Evolutionary conservation across 2,329 filamentous ascomycete species (phyloP).

Genomic region (Apiospora marii): DNA sequence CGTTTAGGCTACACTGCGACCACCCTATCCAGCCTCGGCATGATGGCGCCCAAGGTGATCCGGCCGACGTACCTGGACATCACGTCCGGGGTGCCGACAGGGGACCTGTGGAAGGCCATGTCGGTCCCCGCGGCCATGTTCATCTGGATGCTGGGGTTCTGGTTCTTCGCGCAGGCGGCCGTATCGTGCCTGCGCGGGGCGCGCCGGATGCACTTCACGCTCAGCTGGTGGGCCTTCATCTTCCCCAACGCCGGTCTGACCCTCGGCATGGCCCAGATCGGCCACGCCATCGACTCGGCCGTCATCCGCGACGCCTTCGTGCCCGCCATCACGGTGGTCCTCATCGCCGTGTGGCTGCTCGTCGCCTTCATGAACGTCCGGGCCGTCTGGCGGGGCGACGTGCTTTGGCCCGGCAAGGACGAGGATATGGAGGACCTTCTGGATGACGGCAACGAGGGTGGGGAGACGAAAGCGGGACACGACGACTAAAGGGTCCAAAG

Average conservation of each 20-base stretch:
- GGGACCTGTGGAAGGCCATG: constrained; percentile 49
- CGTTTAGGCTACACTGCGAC: constrained; percentile 50
- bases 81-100: constrained; percentile 32
- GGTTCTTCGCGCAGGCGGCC: constrained; percentile 54
- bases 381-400: constrained; percentile 53
- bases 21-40: constrained; percentile 55
- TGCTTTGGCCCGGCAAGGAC: constrained; percentile 50
- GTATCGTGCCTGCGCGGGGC: constrained; percentile 45
- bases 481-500: background rate
- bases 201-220: constrained; percentile 52
- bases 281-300: constrained; percentile 53
- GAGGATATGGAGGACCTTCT: constrained; percentile 15
- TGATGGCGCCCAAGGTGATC: constrained; percentile 1
- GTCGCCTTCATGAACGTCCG: constrained; percentile 53
- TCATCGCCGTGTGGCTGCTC: constrained; percentile 59
- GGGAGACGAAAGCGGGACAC: background rate
- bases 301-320: constrained; percentile 54
- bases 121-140: constrained; percentile 54
- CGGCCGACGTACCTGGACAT: constrained; percentile 26
- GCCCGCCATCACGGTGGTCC: constrained; percentile 57
- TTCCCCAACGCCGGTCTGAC: constrained; percentile 66
- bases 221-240: constrained; percentile 63
- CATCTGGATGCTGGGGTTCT: constrained; percentile 58
- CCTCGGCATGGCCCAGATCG: constrained; percentile 61
- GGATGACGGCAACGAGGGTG: background rate